Evolutionary conservation across 768 basidiomycete species (phyloP).

Genomic region (Leucosporidium scottii): DNA sequence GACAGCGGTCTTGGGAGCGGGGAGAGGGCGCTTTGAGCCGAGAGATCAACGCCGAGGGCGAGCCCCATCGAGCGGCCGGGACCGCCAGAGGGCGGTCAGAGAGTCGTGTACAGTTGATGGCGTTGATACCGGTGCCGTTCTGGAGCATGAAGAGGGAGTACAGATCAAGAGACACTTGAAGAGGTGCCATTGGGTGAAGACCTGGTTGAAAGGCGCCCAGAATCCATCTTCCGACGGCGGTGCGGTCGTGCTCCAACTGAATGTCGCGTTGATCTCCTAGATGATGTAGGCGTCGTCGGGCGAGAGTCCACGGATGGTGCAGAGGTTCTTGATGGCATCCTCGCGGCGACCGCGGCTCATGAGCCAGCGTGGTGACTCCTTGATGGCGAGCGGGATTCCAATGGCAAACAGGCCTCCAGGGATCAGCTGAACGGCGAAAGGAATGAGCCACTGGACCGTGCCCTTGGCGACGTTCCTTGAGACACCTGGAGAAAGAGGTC

Average conservation of each 20-base stretch:
- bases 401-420: constrained; percentile 36
- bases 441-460: constrained; percentile 43
- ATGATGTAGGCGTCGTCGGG: constrained; percentile 25
- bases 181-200: constrained; percentile 23
- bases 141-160: constrained; percentile 47
- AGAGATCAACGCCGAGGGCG: too few relatives aligned
- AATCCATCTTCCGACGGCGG: constrained; percentile 23
- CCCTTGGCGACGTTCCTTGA: constrained; percentile 40
- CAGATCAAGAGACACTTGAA: constrained; percentile 44
- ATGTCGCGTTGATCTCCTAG: constrained; percentile 27
- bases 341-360: constrained; percentile 36
- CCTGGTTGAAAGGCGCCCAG: constrained; percentile 27
- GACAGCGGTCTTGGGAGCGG: too few relatives aligned
- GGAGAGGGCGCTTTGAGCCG: too few relatives aligned
- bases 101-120: too few relatives aligned
- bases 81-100: too few relatives aligned
- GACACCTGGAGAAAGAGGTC: not conserved
- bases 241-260: constrained; percentile 29
- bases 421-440: constrained; percentile 40
- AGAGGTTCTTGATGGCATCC: constrained; percentile 39
- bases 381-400: constrained; percentile 33
- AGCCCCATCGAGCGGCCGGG: too few relatives aligned
- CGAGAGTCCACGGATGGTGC: constrained; percentile 39
- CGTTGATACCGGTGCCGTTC: constrained; percentile 40
- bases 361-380: constrained; percentile 42